A percentile compares a stretch with the other conserved stretches of the same genome.
Conservation (phyloP, 345 rosid genomes). For the Alliaria petiolata region DNA sequence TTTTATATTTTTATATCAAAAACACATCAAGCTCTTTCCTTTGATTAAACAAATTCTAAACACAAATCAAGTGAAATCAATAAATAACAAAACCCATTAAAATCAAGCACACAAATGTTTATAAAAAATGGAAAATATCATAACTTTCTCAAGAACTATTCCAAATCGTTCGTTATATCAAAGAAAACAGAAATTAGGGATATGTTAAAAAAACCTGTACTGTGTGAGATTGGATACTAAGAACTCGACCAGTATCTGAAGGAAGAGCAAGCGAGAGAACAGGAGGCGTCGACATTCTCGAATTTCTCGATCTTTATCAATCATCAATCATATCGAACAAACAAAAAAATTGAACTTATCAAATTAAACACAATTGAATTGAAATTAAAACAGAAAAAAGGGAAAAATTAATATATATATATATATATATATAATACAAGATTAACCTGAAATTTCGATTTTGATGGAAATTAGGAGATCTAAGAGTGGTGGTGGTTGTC, state of each 20-base stretch:
- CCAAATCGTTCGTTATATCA: no score
- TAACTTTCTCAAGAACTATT: background rate
- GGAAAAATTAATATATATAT: background rate
- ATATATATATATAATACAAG: no score
- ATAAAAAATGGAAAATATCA: background rate
- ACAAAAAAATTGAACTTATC: background rate
- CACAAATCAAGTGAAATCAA: background rate
- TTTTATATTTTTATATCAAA: no score
- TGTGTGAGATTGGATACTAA: slow-evolving; percentile 96
- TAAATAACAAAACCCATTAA: background rate
- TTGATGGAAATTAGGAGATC: background rate
- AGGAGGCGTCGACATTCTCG: slow-evolving; percentile 70
- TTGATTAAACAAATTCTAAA: background rate
- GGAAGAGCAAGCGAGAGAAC: slow-evolving; percentile 89
- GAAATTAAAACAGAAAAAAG: background rate
- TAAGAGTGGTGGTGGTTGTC: slow-evolving; percentile 6
- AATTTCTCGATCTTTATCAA: slow-evolving; percentile 32
- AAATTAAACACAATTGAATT: background rate
- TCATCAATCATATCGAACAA: background rate
- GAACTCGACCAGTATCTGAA: slow-evolving; percentile 91
- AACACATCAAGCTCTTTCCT: background rate
- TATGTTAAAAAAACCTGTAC: slow-evolving; percentile 56
- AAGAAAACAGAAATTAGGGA: background rate
- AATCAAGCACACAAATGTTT: background rate
- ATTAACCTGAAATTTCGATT: slow-evolving; percentile 6